Evolutionary conservation across 129 eudicot genomes (phyloP).

Genomic region (Sambucus nigra): DNA sequence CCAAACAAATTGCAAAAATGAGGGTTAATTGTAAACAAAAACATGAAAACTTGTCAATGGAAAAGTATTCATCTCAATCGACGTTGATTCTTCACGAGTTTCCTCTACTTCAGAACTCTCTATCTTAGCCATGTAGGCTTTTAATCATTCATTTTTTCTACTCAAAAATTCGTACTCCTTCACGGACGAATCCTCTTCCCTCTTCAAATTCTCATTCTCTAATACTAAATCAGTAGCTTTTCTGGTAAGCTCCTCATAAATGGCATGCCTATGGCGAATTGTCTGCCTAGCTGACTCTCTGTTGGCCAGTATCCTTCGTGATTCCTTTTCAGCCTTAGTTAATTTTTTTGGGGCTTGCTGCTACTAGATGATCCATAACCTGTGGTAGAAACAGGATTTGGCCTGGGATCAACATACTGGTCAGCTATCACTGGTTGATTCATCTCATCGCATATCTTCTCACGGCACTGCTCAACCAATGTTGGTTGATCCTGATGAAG

Average conservation of each 20-base stretch:
- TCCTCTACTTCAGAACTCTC: slow-evolving; percentile 21
- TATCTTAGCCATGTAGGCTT: slow-evolving; percentile 35
- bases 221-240: slow-evolving; percentile 56
- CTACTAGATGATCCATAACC: slow-evolving; percentile 21
- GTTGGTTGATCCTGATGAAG: no score
- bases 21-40: slow-evolving; percentile 25
- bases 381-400: slow-evolving; percentile 14
- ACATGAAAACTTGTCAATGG: slow-evolving; percentile 21
- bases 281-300: slow-evolving; percentile 89
- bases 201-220: slow-evolving; percentile 72
- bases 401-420: slow-evolving; percentile 19
- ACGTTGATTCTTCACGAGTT: slow-evolving; percentile 11
- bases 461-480: no score
- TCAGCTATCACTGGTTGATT: slow-evolving; percentile 18
- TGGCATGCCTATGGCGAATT: slow-evolving; percentile 74
- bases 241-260: slow-evolving; percentile 48
- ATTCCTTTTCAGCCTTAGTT: slow-evolving; percentile 54
- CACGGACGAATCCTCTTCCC: slow-evolving; percentile 45
- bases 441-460: no score
- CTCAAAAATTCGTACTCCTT: slow-evolving; percentile 32
- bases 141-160: slow-evolving; percentile 42
- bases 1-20: slow-evolving; percentile 34
- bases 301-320: slow-evolving; percentile 68
- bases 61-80: slow-evolving; percentile 21
- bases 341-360: slow-evolving; percentile 29